A percentile compares a stretch with the other conserved stretches of the same genome.
Evolutionary conservation across 345 rosid genomes (phyloP).

Genomic region (Tarenaya hassleriana): DNA sequence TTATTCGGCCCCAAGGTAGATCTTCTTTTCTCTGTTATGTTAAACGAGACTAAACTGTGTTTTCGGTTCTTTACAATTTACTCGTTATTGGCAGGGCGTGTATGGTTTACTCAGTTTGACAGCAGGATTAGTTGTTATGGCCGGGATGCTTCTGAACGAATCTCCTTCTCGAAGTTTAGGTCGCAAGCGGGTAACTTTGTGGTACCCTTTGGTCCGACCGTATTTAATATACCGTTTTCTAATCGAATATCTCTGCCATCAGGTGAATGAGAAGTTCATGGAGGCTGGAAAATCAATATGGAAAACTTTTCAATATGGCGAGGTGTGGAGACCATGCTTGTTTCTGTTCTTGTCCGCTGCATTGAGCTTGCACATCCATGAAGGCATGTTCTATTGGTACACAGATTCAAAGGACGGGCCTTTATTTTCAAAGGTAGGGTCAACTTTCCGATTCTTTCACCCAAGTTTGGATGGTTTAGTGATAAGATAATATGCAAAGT

Average conservation of each 20-base stretch:
- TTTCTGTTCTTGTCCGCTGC: constrained; percentile 60
- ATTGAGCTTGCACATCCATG: constrained; percentile 55
- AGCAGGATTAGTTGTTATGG: constrained; percentile 41
- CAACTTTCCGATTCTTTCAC: constrained; percentile 5
- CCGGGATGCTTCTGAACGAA: constrained; percentile 48
- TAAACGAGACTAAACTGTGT: neutral
- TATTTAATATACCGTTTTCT: neutral
- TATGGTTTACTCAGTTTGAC: constrained; percentile 55
- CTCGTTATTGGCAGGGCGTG: constrained; percentile 46
- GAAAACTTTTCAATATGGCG: constrained; percentile 49
- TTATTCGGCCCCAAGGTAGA: constrained; percentile 52
- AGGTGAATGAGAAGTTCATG: constrained; percentile 54
- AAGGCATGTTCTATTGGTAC: constrained; percentile 86
- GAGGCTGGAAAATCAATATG: constrained; percentile 59
- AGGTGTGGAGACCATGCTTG: constrained; percentile 70
- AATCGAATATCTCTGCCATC: constrained; percentile 19
- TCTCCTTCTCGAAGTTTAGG: constrained; percentile 31
- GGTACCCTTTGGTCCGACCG: constrained; percentile 4
- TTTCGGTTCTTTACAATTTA: neutral
- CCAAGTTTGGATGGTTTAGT: no score
- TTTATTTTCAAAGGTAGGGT: constrained; percentile 43
- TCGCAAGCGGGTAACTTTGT: constrained; percentile 34
- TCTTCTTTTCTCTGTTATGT: constrained; percentile 13
- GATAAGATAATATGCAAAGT: no score
- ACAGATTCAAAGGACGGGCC: constrained; percentile 85